Base-by-base conservation (phyloP, 345 rosid species). In the Rhodomyrtus tomentosa region DNA sequence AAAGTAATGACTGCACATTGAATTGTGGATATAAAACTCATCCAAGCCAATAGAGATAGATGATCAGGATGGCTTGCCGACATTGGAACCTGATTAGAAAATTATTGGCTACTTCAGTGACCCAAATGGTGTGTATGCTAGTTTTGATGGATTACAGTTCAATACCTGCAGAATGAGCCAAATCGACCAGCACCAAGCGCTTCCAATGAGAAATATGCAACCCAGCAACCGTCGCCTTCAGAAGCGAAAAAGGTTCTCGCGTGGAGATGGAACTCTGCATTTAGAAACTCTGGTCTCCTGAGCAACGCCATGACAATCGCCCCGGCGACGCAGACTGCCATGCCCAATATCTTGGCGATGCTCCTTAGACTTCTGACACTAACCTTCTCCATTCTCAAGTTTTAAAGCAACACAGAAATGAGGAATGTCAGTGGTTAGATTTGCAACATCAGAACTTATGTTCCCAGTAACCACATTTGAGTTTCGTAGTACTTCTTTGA, bases 121-220 rank as follows among this genome's bases (percentile, higher is more conserved):
- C 53, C 59, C 9, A 18, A 49, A 13, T 13, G 27, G n/a, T 27
- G 13, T 55, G 27, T 3, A 5, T 0, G 55, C 27, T 25, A 25
- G 36, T 49, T 51, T 51, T 0, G 16, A 62, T 52, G 55, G 48
- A 50, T 49, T 29, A 21, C 50, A 68, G 74, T 58, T n/a, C 32
- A 82, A 54, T 88, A 93, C 99, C 96, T 94, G 98, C 52, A 94
- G 87, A 87, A 90, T 92, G 42, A 94, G 86, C 99, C 98, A 93
- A 82, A 87, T 56, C 25, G 96, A 92, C 98, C 99, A 96, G 89
- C 92, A 94, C 81, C 84, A 87, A 53, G 91, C 32, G 85, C 95
- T 92, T 82, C 87, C 91, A 49, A 94, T 92, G 82, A 94, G 89
- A 68, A 90, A 88, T 27, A 91, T 68, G 84, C 94, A 93, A 32